phyloP scores from a whole-genome alignment of 768 basidiomycete species.

The Auricularia heimuer region DNA sequence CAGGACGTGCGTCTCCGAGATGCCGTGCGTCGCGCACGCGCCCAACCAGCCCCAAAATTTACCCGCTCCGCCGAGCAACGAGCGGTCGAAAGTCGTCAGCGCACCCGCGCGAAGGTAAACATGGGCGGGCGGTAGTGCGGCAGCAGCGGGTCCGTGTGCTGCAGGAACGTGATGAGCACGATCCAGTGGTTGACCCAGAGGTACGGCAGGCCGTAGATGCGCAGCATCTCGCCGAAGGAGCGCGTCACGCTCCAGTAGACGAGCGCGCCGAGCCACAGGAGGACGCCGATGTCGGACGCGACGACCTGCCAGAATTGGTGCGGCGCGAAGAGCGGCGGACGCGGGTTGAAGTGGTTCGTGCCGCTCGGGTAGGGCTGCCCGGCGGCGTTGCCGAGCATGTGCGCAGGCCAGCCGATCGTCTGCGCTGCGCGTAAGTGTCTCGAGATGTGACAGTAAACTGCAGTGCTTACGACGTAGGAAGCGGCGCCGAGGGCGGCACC shows the following conservation, averaged over 20 bases:
- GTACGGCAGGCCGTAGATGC: slow-evolving; percentile 80
- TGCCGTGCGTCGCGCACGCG: slow-evolving; percentile 76
- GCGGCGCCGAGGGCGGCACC: slow-evolving; percentile 17
- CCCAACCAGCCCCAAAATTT: slow-evolving; percentile 78
- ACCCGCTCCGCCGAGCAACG: slow-evolving; percentile 68
- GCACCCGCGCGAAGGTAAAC: slow-evolving; percentile 95
- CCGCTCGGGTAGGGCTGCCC: slow-evolving; percentile 26
- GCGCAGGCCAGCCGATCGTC: slow-evolving; percentile 26
- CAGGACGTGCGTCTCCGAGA: slow-evolving; percentile 86
- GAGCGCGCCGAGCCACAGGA: slow-evolving; percentile 58
- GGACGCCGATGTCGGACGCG: slow-evolving; percentile 75
- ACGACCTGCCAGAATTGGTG: slow-evolving; percentile 71
- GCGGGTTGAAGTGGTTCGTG: slow-evolving; percentile 34
- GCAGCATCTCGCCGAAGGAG: slow-evolving; percentile 65
- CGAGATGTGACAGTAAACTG: not conserved
- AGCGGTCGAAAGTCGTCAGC: slow-evolving; percentile 82
- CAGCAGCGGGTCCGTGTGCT: slow-evolving; percentile 95
- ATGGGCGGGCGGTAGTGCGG: slow-evolving; percentile 86
- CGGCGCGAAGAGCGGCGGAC: slow-evolving; percentile 70
- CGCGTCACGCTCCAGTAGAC: slow-evolving; percentile 42
- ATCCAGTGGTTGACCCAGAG: slow-evolving; percentile 95
- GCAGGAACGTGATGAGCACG: slow-evolving; percentile 94
- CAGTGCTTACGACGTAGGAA: not conserved
- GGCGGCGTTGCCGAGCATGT: slow-evolving; percentile 23
- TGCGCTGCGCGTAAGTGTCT: slow-evolving; percentile 11